These are phyloP conservation scores for Xylaria digitata DNA, from an alignment of 2,329 filamentous ascomycete genomes.

Conservation along the genomic window DNA sequence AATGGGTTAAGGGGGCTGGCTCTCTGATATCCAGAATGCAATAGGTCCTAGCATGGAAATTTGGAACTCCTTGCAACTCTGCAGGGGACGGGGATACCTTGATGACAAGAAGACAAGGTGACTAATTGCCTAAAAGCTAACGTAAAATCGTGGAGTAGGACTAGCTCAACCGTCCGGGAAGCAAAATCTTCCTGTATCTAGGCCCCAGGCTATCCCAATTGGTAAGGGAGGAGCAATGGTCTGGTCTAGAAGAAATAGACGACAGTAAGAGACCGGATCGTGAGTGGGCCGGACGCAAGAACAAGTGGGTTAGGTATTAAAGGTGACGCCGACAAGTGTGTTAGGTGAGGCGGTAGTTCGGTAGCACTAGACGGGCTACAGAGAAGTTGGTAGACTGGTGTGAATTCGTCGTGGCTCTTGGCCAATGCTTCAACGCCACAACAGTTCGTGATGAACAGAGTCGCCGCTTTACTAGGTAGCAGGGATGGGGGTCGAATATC, in stretches of 20 bases:
- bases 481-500: slow-evolving; percentile 14
- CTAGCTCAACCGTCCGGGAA: slow-evolving; percentile 22
- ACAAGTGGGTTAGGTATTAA: slow-evolving; percentile 32
- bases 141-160: slow-evolving; percentile 27
- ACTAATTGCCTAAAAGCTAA: slow-evolving; percentile 20
- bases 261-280: slow-evolving; percentile 1
- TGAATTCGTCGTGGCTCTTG: slow-evolving; percentile 20
- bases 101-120: slow-evolving; percentile 12
- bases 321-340: slow-evolving; percentile 15
- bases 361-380: slow-evolving; percentile 7
- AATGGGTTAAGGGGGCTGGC: slow-evolving; percentile 17
- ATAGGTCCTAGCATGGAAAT: slow-evolving; percentile 26
- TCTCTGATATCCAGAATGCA: slow-evolving; percentile 23
- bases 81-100: slow-evolving; percentile 14
- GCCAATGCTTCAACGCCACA: slow-evolving; percentile 26
- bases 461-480: slow-evolving; percentile 16
- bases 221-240: slow-evolving; percentile 10
- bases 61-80: slow-evolving; percentile 15
- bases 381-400: background rate
- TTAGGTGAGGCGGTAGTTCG: slow-evolving; percentile 22
- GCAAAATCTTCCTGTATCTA: slow-evolving; percentile 26
- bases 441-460: slow-evolving; percentile 15
- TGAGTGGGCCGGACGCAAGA: slow-evolving; percentile 18
- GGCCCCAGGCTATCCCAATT: slow-evolving; percentile 16
- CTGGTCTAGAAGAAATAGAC: slow-evolving; percentile 9